A percentile compares a stretch with the other conserved stretches of the same genome.
Conservation (phyloP, 805 yeast genomes). For the Schwanniomyces pseudopolymorphus region DNA sequence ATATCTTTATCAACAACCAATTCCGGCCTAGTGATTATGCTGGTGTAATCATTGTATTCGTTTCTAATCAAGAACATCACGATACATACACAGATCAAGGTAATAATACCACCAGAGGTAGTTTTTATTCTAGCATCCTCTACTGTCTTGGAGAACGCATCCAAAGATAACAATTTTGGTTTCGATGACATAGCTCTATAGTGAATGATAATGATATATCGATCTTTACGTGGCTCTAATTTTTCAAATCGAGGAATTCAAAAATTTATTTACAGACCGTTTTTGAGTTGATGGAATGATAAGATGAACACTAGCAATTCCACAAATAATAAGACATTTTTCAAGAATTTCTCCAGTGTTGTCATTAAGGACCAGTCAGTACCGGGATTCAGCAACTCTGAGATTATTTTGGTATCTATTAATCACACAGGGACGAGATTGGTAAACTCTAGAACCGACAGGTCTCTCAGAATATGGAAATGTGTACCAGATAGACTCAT, state of each 20-base stretch:
- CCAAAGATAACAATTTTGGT: conserved; percentile 58
- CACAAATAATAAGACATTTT: conserved; percentile 14
- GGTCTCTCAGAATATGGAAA: conserved; percentile 41
- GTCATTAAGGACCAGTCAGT: conserved; percentile 14
- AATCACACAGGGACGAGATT: conserved; percentile 43
- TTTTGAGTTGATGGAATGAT: background rate
- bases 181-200: conserved; percentile 17
- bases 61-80: conserved; percentile 62
- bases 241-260: background rate
- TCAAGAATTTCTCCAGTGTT: conserved; percentile 19
- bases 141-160: conserved; percentile 91
- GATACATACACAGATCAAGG: conserved; percentile 63
- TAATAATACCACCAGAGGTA: conserved; percentile 85
- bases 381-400: conserved; percentile 19
- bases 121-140: conserved; percentile 92
- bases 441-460: conserved; percentile 44
- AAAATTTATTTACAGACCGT: background rate
- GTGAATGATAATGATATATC: background rate
- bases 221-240: background rate
- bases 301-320: conserved; percentile 5
- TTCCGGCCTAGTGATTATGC: conserved; percentile 72
- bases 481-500: conserved; percentile 22
- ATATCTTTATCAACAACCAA: conserved; percentile 85
- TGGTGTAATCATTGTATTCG: conserved; percentile 76
- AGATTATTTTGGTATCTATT: conserved; percentile 36